phyloP scores from a whole-genome alignment of 78 protist species.

The Dictyostelium brefeldianum region DNA sequence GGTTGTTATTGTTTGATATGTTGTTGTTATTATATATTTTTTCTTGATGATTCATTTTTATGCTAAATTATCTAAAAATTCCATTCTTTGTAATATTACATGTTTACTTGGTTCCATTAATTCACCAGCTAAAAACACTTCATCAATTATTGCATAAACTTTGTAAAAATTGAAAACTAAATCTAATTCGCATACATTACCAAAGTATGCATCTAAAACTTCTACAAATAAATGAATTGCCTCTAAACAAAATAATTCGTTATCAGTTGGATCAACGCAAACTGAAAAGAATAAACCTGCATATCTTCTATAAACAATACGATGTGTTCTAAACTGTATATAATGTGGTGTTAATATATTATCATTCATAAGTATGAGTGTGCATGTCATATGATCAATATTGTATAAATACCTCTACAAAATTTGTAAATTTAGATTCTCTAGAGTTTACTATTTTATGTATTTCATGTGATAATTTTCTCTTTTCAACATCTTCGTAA shows the following conservation, averaged over 20 bases:
- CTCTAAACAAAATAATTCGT: constrained; percentile 96
- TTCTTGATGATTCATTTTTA: constrained; percentile 9
- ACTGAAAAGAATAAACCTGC: constrained; percentile 97
- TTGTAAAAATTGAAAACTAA: constrained; percentile 97
- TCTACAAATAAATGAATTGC: constrained; percentile 98
- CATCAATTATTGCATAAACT: constrained; percentile 96
- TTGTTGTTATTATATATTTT: neutral
- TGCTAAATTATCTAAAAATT: constrained; percentile 55
- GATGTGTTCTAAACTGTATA: constrained; percentile 92
- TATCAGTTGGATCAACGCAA: constrained; percentile 96
- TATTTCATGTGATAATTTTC: constrained; percentile 92
- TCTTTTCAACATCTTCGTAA: constrained; percentile 96
- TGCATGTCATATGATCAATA: neutral
- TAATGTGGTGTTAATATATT: no score
- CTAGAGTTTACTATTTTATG: constrained; percentile 94
- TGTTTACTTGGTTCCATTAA: constrained; percentile 96
- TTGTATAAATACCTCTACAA: constrained; percentile 96
- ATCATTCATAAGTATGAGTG: neutral
- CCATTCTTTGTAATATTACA: constrained; percentile 69
- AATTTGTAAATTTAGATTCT: constrained; percentile 95
- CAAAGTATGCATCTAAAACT: constrained; percentile 96
- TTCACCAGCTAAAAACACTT: constrained; percentile 98
- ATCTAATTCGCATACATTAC: constrained; percentile 99
- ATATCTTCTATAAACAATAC: constrained; percentile 96
- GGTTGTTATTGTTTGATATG: neutral